Percentiles rank a stretch among this genome's conserved stretches.
These are phyloP conservation scores for Naganishia liquefaciens DNA, from an alignment of 1,284 basidiomycete genomes.

Conservation along the genomic window DNA sequence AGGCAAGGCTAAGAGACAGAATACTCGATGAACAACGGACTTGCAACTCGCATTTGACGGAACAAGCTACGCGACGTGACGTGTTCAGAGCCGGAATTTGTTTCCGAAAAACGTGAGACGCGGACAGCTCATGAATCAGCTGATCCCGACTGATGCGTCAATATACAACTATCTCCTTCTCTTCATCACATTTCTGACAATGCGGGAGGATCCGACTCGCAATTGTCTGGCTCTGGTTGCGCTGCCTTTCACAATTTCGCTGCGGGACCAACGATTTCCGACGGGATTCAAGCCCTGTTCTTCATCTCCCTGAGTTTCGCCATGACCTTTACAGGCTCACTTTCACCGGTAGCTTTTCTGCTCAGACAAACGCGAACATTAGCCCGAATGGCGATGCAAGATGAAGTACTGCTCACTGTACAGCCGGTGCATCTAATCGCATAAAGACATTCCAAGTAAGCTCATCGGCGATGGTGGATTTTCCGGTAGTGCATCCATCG, in stretches of 20 bases:
- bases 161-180: neutral
- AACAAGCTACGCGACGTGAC: no score
- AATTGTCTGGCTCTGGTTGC: neutral
- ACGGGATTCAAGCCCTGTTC: conserved; percentile 57
- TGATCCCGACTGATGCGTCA: no score
- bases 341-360: conserved; percentile 59
- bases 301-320: conserved; percentile 74
- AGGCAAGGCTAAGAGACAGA: no score
- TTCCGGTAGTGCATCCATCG: conserved; percentile 51
- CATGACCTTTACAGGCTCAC: conserved; percentile 66
- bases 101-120: no score
- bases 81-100: no score
- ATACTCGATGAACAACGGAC: no score
- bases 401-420: conserved; percentile 39
- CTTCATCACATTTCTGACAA: neutral
- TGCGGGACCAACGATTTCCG: neutral
- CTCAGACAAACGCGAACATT: neutral
- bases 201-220: neutral
- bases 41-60: no score
- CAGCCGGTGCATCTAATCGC: conserved; percentile 49
- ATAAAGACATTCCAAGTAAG: conserved; percentile 58
- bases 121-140: no score
- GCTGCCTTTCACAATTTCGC: conserved; percentile 1
- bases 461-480: conserved; percentile 59
- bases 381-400: neutral